Base-by-base conservation (phyloP, 2,329 filamentous ascomycete species). In the Hymenoscyphus repandus region DNA sequence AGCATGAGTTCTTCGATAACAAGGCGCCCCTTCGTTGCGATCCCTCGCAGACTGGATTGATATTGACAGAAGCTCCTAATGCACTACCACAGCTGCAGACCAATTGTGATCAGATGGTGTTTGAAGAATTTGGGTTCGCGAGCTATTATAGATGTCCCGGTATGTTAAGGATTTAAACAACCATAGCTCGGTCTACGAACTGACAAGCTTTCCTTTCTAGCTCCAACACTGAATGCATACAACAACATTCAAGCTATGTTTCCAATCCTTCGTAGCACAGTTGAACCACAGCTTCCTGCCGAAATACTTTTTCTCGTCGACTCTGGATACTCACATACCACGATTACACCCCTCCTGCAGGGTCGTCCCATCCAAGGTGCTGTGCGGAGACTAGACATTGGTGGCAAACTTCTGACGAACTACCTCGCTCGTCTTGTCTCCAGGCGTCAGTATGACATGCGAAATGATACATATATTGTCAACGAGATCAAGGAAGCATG, bases 41-140 rank as follows among this genome's bases (percentile, higher is more conserved):
- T 59, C 88, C 92, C 0, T 74, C 78, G 47, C 85, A 92, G 49
- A 93, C 90, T n/a, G 85, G 90, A 43, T 71, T 99, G 51, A 72
- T 99, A 3, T 77, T 97, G 45, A 83, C 88, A 1, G 93, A 99
- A 68, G 86, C 90, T 41, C 86, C 90, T 3, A 96, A 95, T 69
- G 83, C 85, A 3, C 77, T 95, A 50, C 83, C 86, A 0, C 82
- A 83, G 11, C 71, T 99, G 56, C 90, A 96, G 69, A 81, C 85
- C 36, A 93, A 96, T 66, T 90, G 89, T 61, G 93, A 99, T 64
- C 92, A 99, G 72, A 90, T 99, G 65, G 82, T 97, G 1, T 97
- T 99, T 73, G 93, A 99, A 66, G 91, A 97, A 66, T 99, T 93
- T 72, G 89, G 89, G 2, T 99, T 99, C 69, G 80, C 85, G 10